A percentile compares a stretch with the other conserved stretches of the same genome.
Evolutionary conservation across 768 basidiomycete species (phyloP).

Genomic region (Pisolithus sp.): DNA sequence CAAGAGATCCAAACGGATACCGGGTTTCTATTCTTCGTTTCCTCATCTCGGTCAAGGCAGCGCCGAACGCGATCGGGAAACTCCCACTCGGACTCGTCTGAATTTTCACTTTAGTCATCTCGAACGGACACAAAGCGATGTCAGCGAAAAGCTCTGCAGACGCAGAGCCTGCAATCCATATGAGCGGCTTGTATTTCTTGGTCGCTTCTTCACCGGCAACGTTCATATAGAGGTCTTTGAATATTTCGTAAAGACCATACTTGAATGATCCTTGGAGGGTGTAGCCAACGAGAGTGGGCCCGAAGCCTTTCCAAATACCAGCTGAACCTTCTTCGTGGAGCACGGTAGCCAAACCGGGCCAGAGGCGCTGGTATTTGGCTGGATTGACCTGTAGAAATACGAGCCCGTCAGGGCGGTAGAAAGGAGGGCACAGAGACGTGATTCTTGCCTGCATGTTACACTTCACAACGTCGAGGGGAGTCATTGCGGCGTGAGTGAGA

Average conservation of each 20-base stretch:
- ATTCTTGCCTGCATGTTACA: not conserved
- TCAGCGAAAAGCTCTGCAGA: constrained; percentile 96
- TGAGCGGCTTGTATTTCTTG: constrained; percentile 76
- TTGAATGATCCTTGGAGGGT: constrained; percentile 97
- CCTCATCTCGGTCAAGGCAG: constrained; percentile 66
- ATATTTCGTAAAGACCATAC: constrained; percentile 94
- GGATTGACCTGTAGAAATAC: constrained; percentile 56
- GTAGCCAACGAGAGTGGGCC: constrained; percentile 90
- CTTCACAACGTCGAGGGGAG: not conserved
- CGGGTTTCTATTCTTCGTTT: constrained; percentile 62
- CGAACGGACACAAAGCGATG: constrained; percentile 90
- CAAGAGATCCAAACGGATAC: constrained; percentile 79
- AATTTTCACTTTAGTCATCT: constrained; percentile 91
- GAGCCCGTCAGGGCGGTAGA: not conserved
- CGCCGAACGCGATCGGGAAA: constrained; percentile 70
- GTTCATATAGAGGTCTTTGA: constrained; percentile 93
- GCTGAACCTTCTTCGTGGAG: constrained; percentile 73
- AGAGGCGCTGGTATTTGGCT: constrained; percentile 66
- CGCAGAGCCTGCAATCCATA: constrained; percentile 92
- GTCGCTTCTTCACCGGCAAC: constrained; percentile 77
- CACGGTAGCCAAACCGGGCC: constrained; percentile 55
- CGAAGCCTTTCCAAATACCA: constrained; percentile 93
- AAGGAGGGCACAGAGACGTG: not conserved
- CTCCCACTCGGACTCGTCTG: constrained; percentile 71
- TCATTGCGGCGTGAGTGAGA: not conserved